Evolutionary conservation across 2,329 filamentous ascomycete species (phyloP).

Genomic region (Didymella keratinophila): DNA sequence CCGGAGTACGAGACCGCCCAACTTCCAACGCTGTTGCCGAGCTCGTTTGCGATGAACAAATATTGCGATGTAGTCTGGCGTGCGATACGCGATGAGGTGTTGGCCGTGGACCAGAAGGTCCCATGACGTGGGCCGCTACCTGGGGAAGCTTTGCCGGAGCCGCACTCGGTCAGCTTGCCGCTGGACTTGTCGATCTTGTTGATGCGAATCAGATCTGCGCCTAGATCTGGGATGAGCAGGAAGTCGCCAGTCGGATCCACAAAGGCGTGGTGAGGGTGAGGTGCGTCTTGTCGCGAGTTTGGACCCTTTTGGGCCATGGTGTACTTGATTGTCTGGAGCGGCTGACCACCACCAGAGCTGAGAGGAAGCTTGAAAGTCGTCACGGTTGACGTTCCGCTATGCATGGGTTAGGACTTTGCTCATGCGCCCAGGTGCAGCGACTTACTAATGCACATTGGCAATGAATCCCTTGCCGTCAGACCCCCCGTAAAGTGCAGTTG

Average conservation of each 20-base stretch:
- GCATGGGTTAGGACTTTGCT: slow-evolving; percentile 4
- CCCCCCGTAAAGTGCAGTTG: slow-evolving; percentile 41
- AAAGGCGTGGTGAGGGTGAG: slow-evolving; percentile 64
- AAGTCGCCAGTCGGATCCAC: slow-evolving; percentile 60
- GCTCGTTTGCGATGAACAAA: slow-evolving; percentile 48
- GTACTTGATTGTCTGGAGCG: slow-evolving; percentile 42
- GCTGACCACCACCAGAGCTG: slow-evolving; percentile 35
- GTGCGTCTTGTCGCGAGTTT: slow-evolving; percentile 60
- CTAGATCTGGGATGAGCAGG: slow-evolving; percentile 62
- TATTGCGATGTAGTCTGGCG: slow-evolving; percentile 23
- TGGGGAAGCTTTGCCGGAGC: slow-evolving; percentile 56
- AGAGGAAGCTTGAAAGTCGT: slow-evolving; percentile 49
- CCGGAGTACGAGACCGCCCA: slow-evolving; percentile 44
- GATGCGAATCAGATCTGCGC: slow-evolving; percentile 63
- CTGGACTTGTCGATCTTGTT: slow-evolving; percentile 56
- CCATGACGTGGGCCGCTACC: slow-evolving; percentile 64
- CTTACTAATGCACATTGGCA: slow-evolving; percentile 44
- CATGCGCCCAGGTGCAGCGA: neutral
- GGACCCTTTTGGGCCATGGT: slow-evolving; percentile 54
- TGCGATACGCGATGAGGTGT: neutral
- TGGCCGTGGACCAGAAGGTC: slow-evolving; percentile 57
- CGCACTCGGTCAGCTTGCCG: slow-evolving; percentile 20
- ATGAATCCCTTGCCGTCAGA: slow-evolving; percentile 42
- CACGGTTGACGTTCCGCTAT: slow-evolving; percentile 42
- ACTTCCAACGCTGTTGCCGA: slow-evolving; percentile 46